Evolutionary conservation across 805 yeast genomes (phyloP), one percentile per base, ranked within the genome.

Genomic region (Wickerhamomyces queroliae): DNA sequence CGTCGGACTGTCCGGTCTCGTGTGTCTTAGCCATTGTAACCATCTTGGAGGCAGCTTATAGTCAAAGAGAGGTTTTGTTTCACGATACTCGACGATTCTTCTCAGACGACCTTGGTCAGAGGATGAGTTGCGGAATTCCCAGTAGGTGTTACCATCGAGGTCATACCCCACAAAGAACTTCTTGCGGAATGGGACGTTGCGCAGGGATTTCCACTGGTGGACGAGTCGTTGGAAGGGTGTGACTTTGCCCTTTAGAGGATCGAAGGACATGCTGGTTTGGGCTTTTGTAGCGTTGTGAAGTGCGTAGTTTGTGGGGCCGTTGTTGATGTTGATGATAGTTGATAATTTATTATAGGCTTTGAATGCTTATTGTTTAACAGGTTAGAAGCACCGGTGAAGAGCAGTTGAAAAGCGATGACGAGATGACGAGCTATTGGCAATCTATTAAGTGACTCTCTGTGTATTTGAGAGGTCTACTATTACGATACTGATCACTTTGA

Each of bases 91-190:
- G 39, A 80, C 70, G 39, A 82, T 76, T 33, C 95, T 60, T 36
- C 95, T 63, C 42, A 80, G 13, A 6, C 22, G 5, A 6, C 33
- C 33, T 18, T 12, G 3, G 5, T 15, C 22, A 30, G 12, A 12
- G 3, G 3, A 7, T 7, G n/a, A 8, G 12, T 19, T 19, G 17
- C 22, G 68, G 59, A 82, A 79, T 56, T 86, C 95, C 95, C 95
- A 86, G 62, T 81, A 86, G 2, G 91, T 78, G 57, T 86, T 86
- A 3, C 93, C 95, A 29, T 77, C 78, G n/a, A 87, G 66, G 53
- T 86, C 95, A 53, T 83, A 85, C 2, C 88, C 63, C 3, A 56
- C 48, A 49, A 85, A 84, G 64, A 79, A 85, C 55, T 69, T 71
- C 39, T 70, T 70, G 30, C 95, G 69, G 57, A 84, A 78, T 0